Conservation (phyloP, 2,329 filamentous ascomycete genomes). For the Sarocladiaceae sp. region DNA sequence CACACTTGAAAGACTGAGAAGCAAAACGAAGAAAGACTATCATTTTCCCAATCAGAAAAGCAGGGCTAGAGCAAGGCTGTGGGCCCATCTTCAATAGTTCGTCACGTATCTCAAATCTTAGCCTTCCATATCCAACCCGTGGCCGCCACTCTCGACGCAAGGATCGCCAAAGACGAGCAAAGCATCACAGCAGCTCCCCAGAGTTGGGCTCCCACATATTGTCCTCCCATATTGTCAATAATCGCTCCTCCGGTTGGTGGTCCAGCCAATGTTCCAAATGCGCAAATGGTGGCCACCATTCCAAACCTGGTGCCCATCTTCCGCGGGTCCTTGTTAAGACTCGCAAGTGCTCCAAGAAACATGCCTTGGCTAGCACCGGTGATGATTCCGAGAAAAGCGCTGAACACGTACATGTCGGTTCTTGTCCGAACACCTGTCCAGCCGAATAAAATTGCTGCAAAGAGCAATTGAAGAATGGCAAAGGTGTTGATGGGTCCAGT, state of each 20-base stretch:
- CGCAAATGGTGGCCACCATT: conserved; percentile 38
- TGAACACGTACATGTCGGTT: conserved; percentile 38
- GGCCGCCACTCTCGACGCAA: conserved; percentile 27
- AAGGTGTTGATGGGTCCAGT: conserved; percentile 53
- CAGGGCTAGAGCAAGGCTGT: no score
- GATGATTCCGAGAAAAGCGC: conserved; percentile 38
- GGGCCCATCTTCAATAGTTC: no score
- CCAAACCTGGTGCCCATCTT: conserved; percentile 43
- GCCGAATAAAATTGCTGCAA: conserved; percentile 44
- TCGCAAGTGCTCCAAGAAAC: conserved; percentile 36
- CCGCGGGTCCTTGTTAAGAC: conserved; percentile 35
- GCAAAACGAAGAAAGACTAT: background rate
- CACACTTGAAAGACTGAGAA: background rate
- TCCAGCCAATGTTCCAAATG: conserved; percentile 39
- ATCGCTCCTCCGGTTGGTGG: conserved; percentile 41
- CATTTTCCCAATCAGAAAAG: no score
- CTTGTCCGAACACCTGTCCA: conserved; percentile 49
- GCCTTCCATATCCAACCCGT: conserved; percentile 30
- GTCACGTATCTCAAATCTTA: conserved; percentile 25
- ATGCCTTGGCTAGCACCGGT: conserved; percentile 38
- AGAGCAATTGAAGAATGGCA: conserved; percentile 40
- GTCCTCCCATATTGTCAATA: conserved; percentile 34
- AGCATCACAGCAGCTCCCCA: conserved; percentile 41
- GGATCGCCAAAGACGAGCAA: conserved; percentile 25
- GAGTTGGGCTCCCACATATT: conserved; percentile 40